phyloP scores from a whole-genome alignment of 495 filamentous ascomycete species.

The Delitschia confertaspora region DNA sequence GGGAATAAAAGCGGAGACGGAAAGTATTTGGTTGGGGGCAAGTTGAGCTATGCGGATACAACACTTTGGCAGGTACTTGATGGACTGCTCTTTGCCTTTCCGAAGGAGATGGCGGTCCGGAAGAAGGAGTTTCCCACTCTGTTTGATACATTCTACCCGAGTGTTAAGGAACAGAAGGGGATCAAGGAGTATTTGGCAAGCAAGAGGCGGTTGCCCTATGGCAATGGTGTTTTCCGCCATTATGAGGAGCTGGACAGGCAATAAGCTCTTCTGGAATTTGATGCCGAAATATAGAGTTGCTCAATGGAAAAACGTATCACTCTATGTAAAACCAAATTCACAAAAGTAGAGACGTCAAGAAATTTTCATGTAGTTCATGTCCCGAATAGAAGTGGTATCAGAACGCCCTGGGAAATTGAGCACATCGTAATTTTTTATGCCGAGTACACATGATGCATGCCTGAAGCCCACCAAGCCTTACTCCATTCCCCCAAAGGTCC shows the following conservation, averaged over 20 bases:
- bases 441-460: constrained; percentile 21
- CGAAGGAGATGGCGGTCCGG: constrained; percentile 47
- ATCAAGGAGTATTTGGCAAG: constrained; percentile 55
- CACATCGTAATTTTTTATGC: constrained; percentile 21
- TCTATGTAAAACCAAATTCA: too few species aligned
- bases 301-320: too few species aligned
- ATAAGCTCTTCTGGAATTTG: too few species aligned
- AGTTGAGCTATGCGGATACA: constrained; percentile 57
- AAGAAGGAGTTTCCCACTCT: constrained; percentile 41
- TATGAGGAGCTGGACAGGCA: constrained; percentile 53
- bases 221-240: constrained; percentile 50
- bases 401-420: constrained; percentile 5
- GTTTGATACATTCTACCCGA: constrained; percentile 46
- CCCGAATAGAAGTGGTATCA: constrained; percentile 18
- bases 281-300: too few species aligned
- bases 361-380: too few species aligned
- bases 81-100: constrained; percentile 52
- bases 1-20: constrained; percentile 42
- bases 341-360: neutral
- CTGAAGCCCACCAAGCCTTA: constrained; percentile 11
- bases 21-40: constrained; percentile 49
- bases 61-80: constrained; percentile 56
- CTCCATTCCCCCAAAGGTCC: constrained; percentile 11
- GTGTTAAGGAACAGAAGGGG: constrained; percentile 44
- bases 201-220: constrained; percentile 46